These are phyloP conservation scores for Mitragyna speciosa DNA, from an alignment of 257 asterid genomes.

Conservation along the genomic window DNA sequence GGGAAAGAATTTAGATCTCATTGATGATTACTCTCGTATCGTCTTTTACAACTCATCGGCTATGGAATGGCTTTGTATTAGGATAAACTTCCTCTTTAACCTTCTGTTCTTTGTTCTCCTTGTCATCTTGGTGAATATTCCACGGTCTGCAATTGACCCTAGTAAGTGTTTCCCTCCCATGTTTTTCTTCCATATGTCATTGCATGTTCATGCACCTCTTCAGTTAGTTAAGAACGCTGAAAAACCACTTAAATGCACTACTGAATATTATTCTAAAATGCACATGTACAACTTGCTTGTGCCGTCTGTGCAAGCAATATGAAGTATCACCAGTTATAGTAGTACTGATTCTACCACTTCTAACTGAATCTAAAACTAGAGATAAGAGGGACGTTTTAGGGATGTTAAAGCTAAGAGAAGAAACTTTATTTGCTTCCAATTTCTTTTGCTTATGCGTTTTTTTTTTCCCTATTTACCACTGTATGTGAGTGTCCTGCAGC, in stretches of 20 bases:
- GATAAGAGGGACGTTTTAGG: too few species aligned
- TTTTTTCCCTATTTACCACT: too few species aligned
- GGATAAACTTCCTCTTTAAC: conserved; percentile 83
- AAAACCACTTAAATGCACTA: background rate
- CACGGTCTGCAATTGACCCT: conserved; percentile 68
- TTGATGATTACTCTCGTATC: conserved; percentile 71
- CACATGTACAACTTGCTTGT: too few species aligned
- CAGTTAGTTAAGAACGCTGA: background rate
- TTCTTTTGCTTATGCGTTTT: too few species aligned
- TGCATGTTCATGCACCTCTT: background rate
- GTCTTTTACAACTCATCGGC: conserved; percentile 69
- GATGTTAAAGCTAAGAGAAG: too few species aligned
- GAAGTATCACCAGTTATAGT: too few species aligned
- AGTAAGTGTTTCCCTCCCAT: conserved; percentile 46
- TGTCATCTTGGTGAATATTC: conserved; percentile 66
- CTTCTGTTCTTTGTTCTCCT: conserved; percentile 75
- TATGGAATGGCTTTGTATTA: conserved; percentile 87
- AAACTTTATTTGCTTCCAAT: too few species aligned
- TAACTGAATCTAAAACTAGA: too few species aligned
- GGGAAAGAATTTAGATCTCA: conserved; percentile 41
- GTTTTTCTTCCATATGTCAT: background rate
- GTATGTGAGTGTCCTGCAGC: too few species aligned
- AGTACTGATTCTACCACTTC: too few species aligned
- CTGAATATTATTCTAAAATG: background rate
- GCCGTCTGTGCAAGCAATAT: too few species aligned